Conservation (phyloP, 2,329 filamentous ascomycete genomes). For the Thelonectria olida region DNA sequence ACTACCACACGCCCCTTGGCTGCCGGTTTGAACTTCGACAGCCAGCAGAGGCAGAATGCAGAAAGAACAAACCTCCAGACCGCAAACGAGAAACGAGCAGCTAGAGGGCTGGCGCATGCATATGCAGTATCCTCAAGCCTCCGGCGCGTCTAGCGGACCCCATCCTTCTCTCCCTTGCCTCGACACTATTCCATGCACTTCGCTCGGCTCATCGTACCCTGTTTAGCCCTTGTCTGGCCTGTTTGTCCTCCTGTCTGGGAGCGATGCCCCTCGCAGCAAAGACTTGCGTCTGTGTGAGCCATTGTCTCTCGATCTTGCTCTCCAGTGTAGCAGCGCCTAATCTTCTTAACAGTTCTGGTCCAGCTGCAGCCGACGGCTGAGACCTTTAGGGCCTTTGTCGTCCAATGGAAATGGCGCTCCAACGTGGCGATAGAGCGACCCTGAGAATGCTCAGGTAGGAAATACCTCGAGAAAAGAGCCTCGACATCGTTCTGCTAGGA, state of each 20-base stretch:
- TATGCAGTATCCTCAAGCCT: conserved; percentile 34
- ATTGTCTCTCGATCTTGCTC: not conserved
- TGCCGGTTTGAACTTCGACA: not conserved
- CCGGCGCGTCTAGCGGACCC: conserved; percentile 20
- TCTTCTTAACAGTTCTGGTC: not conserved
- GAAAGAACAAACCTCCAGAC: conserved; percentile 11
- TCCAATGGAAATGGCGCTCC: not conserved
- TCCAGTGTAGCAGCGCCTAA: not conserved
- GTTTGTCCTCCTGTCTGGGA: not conserved
- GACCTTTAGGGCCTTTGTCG: not conserved
- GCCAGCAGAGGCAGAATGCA: conserved; percentile 7
- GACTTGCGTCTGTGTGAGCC: not conserved
- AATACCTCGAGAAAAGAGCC: not conserved
- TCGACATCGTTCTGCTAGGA: not conserved
- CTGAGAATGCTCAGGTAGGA: not conserved
- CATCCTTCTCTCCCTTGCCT: conserved; percentile 21
- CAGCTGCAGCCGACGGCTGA: not conserved
- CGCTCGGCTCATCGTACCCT: conserved; percentile 34
- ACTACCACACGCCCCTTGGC: not conserved
- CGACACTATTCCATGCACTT: conserved; percentile 26
- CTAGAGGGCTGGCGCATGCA: conserved; percentile 24
- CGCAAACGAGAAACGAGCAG: conserved; percentile 11
- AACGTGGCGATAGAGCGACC: not conserved
- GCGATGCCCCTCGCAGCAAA: no score
- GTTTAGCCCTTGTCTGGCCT: conserved; percentile 27